phyloP scores from a whole-genome alignment of 306 rosid genomes.

The Inga laurina region DNA sequence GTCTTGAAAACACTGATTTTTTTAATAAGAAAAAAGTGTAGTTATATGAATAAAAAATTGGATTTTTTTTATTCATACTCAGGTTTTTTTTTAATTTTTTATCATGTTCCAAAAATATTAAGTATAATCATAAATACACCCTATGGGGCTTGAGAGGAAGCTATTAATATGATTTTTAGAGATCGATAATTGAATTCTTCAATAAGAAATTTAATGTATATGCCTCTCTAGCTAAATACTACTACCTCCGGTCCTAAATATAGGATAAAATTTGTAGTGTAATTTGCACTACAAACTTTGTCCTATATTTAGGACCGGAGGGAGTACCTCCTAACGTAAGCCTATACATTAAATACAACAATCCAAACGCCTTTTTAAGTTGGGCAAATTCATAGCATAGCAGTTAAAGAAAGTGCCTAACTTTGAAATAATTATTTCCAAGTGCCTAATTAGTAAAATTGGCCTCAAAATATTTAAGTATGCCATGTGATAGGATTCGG shows the following conservation, averaged over 20 bases:
- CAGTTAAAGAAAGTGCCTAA: not conserved
- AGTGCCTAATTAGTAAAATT: not conserved
- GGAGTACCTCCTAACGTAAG: not conserved
- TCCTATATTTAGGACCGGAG: too few species aligned
- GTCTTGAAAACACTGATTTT: too few species aligned
- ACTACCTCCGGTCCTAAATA: too few species aligned
- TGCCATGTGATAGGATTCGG: not conserved
- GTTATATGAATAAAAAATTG: not conserved
- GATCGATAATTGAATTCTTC: not conserved
- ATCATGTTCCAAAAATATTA: not conserved
- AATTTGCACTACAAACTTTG: too few species aligned
- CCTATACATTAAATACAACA: not conserved
- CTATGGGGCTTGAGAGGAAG: too few species aligned
- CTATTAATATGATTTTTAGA: too few species aligned
- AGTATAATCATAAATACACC: not conserved
- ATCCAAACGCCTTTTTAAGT: not conserved
- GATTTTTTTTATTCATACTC: too few species aligned
- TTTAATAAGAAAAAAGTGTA: not conserved
- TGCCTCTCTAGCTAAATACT: not conserved
- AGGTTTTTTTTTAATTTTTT: not conserved
- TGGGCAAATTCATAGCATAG: not conserved
- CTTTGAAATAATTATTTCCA: not conserved
- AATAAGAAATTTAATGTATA: not conserved
- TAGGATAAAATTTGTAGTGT: too few species aligned
- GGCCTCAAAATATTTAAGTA: not conserved